Percentiles rank a stretch among this genome's conserved stretches.
Evolutionary conservation across 164 flowering plant genomes (phyloP).

Genomic region (Vitis vinifera): ASM3070453v1 NC_081822.1:1421501-1422000

Average conservation of each 20-base stretch:
- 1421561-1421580: not conserved
- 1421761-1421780: not conserved
- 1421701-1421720: slow-evolving; percentile 97
- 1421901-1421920: too few species aligned
- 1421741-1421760: not conserved
- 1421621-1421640: slow-evolving; percentile 97
- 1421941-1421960: not conserved
- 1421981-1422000: not conserved
- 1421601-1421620: slow-evolving; percentile 89
- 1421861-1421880: too few species aligned
- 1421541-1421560: not conserved
- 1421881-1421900: too few species aligned
- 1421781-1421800: not conserved
- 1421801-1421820: not conserved
- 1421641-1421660: slow-evolving; percentile 98
- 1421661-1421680: slow-evolving; percentile 92
- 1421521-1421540: not conserved
- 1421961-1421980: not conserved
- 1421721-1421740: slow-evolving; percentile 97
- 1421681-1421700: slow-evolving; percentile 27
- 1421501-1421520: not conserved
- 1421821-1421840: not conserved
- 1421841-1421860: too few species aligned
- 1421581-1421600: slow-evolving; percentile 32
- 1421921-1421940: too few species aligned